Evolutionary conservation across 139 green algal species (phyloP), one percentile per base, ranked within the genome.

Genomic region (Deuterostichococcus epilithicus): DNA sequence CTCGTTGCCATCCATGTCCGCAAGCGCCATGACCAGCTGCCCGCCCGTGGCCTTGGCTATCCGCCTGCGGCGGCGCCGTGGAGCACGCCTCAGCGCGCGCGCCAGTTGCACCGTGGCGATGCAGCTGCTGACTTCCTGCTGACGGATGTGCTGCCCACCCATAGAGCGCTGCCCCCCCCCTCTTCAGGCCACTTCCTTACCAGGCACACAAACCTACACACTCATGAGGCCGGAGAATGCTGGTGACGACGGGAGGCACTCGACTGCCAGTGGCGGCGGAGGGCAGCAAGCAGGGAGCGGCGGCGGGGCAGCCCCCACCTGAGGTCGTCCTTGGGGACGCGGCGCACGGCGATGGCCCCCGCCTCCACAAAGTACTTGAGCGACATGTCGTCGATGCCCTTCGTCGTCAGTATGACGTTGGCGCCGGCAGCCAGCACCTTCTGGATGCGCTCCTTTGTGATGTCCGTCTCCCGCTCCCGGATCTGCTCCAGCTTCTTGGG

Each of bases 361-460:
- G 94, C 93, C 88, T 99, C 96, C 69, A 99, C 96, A 88, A 99
- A 99, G 86, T 99, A 98, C 82, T 99, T 99, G 72, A 99, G 90
- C 18, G 86, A 86, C 89, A 97, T 95, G 88, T 99, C 96, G 78
- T 99, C 96, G 76, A 99, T 99, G 82, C 96, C 96, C 89, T 99
- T 99, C 76, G 95, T 98, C 36, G 94, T 98, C 38, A 99, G 83
- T 44, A 99, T 91, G 13, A 99, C 94, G 84, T 98, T 99, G 72
- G 96, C 96, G 44, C 96, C 96, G 34, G 95, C 86, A 15, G 87
- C 91, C 25, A 99, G 81, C 65, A 99, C 93, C 82, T 91, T 95
- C 76, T 95, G 77, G 36, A 99, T 95, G 63, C 95, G 88, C 81
- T 97, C 93, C 86, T 95, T 97, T 33, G 94, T 98, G 82, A 99